Evolutionary conservation across 2,329 filamentous ascomycete genomes (phyloP).

Genomic region (Drechslerella coelobrocha): DNA sequence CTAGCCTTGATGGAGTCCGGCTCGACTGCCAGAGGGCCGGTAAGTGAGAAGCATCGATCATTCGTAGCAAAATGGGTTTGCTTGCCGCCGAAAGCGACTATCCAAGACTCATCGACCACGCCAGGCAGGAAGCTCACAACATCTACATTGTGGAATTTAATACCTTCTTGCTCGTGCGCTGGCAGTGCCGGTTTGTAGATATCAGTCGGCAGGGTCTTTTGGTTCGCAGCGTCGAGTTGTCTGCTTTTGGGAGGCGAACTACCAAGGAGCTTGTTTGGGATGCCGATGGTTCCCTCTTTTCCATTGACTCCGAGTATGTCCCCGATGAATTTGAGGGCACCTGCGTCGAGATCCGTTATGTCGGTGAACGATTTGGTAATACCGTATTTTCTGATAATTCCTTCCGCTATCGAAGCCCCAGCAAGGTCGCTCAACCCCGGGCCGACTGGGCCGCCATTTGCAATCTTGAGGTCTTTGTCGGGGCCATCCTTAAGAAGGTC

Average conservation of each 20-base stretch:
- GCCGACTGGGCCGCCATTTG: constrained; percentile 15
- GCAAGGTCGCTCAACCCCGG: constrained; percentile 16
- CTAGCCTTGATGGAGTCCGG: constrained; percentile 15
- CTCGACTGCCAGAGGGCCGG: constrained; percentile 9
- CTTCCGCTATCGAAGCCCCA: constrained; percentile 14
- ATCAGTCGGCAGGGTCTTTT: constrained; percentile 24
- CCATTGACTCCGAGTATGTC: constrained; percentile 17
- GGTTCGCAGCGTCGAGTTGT: constrained; percentile 16
- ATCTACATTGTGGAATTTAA: constrained; percentile 21
- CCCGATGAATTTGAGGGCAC: neutral
- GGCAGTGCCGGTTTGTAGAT: constrained; percentile 26
- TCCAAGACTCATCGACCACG: constrained; percentile 25
- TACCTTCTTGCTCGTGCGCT: constrained; percentile 15
- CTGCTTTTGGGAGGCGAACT: neutral
- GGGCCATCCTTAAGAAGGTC: neutral
- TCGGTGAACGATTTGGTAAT: constrained; percentile 19
- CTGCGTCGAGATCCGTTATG: constrained; percentile 20
- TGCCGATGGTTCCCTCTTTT: constrained; percentile 15
- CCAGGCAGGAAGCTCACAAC: constrained; percentile 25
- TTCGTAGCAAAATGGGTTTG: constrained; percentile 24
- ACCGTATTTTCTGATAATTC: constrained; percentile 16
- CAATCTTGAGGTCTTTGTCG: constrained; percentile 14
- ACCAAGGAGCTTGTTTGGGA: constrained; percentile 12
- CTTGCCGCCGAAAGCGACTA: constrained; percentile 24
- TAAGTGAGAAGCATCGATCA: constrained; percentile 9